phyloP scores from a whole-genome alignment of 73 alveolate genomes.

The Urostyla sp. region DNA sequence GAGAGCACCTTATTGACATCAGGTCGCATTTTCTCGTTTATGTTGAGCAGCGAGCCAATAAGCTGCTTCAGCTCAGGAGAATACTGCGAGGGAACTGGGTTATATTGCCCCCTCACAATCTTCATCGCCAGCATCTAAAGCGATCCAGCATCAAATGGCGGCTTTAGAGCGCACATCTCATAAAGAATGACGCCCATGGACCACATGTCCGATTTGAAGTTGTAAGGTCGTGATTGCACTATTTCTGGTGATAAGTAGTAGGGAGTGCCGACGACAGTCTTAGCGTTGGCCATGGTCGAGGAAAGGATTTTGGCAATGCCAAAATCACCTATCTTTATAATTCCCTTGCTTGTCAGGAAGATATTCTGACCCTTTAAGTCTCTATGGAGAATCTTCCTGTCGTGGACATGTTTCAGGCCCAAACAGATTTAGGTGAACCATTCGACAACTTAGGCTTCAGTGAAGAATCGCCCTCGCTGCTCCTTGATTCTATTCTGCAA shows the following conservation, averaged over 20 bases:
- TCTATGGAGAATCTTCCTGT: constrained; percentile 77
- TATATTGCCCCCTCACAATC: constrained; percentile 83
- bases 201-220: constrained; percentile 80
- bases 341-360: constrained; percentile 65
- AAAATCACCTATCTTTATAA: constrained; percentile 78
- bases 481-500: constrained; percentile 62
- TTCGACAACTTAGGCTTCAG: constrained; percentile 69
- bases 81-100: constrained; percentile 71
- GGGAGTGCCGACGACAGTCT: constrained; percentile 82
- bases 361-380: constrained; percentile 79
- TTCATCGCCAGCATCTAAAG: constrained; percentile 82
- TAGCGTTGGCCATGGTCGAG: constrained; percentile 65
- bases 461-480: constrained; percentile 59
- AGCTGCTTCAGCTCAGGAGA: constrained; percentile 74
- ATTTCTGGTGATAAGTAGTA: constrained; percentile 85
- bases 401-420: constrained; percentile 78
- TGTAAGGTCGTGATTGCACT: constrained; percentile 73
- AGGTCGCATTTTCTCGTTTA: constrained; percentile 90
- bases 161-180: constrained; percentile 84
- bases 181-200: constrained; percentile 83
- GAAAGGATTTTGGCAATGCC: constrained; percentile 77
- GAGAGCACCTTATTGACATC: constrained; percentile 77
- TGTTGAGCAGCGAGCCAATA: constrained; percentile 85
- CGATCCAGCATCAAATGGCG: constrained; percentile 88
- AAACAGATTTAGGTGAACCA: constrained; percentile 80